Base-by-base conservation (phyloP, 148 eudicot species). In the Fagopyrum homotropicum region DNA sequence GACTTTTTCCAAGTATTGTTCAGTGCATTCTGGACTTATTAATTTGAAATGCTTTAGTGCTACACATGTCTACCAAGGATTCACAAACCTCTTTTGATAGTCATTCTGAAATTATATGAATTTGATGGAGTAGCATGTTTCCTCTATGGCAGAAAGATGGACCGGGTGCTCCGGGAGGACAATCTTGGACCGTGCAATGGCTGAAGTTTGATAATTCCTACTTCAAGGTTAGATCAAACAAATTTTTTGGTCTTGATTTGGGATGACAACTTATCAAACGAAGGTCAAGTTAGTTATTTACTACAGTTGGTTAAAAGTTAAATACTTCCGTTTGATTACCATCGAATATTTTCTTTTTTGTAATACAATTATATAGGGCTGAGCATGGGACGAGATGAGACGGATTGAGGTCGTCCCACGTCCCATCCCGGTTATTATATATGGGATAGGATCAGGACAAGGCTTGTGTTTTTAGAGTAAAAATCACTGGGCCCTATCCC, bases 111-210 rank as follows among this genome's bases (percentile, higher is more conserved):
- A 44, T 70, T 45, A n/a, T 43, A 10, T 51, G 48, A 29, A 30
- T 74, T 45, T 56, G 3, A 35, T 11, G 17, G 49, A 16, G 6
- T 74, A 57, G 11, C 63, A 57, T 66, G 56, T 11, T 75, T 60
- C 56, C 49, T 61, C 30, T 78, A 46, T 83, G 73, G 76, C 91
- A 95, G 98, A 95, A 95, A 90, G 98, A 90, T 69, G 98, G 98
- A 61, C 98, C 98, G 26, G 98, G 98, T 82, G 93, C 96, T 50
- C 98, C 97, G 69, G 98, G 98, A 73, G 98, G 98, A 51, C 97
- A 92, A 72, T 95, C 98, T 54, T 95, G 98, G 98, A 95, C 98
- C 45, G 89, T 54, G 47, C 85, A 95, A 81, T 95, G 98, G 98
- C 86, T 95, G 76, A 92, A 92, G 84, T 95, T 95, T 83, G 98